Conservation (phyloP, 2,329 filamentous ascomycete species). For the Ophiostoma sp. region DNA sequence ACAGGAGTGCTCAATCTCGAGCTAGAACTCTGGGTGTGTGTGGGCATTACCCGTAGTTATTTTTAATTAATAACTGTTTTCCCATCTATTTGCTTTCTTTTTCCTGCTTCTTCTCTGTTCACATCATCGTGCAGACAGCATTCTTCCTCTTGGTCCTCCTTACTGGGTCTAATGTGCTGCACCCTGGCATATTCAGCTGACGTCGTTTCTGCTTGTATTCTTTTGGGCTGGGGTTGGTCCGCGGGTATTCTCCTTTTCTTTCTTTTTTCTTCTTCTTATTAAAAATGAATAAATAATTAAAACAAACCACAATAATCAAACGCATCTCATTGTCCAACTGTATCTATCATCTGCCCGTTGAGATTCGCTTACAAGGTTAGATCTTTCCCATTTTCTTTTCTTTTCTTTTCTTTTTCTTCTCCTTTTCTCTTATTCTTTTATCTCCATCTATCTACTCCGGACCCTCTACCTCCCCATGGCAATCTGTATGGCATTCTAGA, state of each 20-base stretch:
- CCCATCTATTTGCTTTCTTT: background rate
- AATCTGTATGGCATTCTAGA: background rate
- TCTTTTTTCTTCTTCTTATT: background rate
- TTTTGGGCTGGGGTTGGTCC: background rate
- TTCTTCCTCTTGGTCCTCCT: background rate
- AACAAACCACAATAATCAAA: background rate
- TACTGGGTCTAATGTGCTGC: background rate
- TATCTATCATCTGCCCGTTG: background rate
- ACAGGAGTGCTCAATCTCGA: no score
- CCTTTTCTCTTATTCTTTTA: background rate
- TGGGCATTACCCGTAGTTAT: background rate
- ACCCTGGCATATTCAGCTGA: slow-evolving; percentile 7
- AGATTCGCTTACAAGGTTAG: background rate
- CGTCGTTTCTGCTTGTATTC: background rate
- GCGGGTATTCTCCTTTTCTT: background rate
- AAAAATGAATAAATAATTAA: background rate
- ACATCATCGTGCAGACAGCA: background rate
- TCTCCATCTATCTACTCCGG: background rate
- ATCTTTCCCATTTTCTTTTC: background rate
- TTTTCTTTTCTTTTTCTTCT: background rate
- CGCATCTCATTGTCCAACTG: background rate
- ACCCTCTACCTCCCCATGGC: background rate
- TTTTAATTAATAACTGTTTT: background rate
- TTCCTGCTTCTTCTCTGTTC: background rate
- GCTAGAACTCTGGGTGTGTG: background rate